Evolutionary conservation across 345 rosid genomes (phyloP), one percentile per base, ranked within the genome.

Genomic region (Populus ilicifolia): DNA sequence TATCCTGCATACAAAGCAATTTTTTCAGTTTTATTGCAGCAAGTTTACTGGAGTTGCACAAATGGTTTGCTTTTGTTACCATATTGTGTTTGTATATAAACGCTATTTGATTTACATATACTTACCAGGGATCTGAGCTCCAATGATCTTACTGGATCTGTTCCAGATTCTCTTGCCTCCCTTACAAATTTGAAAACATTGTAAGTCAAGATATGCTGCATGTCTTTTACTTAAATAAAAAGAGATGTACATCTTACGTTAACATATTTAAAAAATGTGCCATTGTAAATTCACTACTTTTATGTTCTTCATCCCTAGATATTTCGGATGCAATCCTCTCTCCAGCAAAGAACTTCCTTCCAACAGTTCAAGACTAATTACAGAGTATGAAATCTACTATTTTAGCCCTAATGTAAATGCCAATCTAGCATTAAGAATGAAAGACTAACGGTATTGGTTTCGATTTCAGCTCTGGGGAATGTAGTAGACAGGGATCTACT

Each of bases 111-210:
- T 69, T 10, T 61, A 36, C 39, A 72, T 74, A 39, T 70, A 44
- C 63, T 46, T 70, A 44, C 63, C 90, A 90, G 94, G 88, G 90
- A 90, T 75, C 63, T 90, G 65, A 84, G 90, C 72, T 70, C 68
- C 81, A 89, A 90, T 79, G 75, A 88, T 63, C 78, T 90, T 38
- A 38, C 20, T 17, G 88, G 90, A 29, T 35, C 41, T 59, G 76
- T 85, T 76, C 87, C 88, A 13, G 70, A 78, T 48, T 83, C 87
- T 29, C 78, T 86, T 41, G 11, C 36, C 33, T 75, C 29, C 5
- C 91, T 89, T 73, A 75, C 84, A 20, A 10, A 80, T 36, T 78
- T 89, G 79, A 82, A 50, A 27, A 67, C 73, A 80, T 30, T 89
- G 94, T 89, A 79, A 89, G 87, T 77, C 17, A 1, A 29, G 23